phyloP scores from a whole-genome alignment of 768 basidiomycete genomes.

The Macrolepiota albuminosa region DNA sequence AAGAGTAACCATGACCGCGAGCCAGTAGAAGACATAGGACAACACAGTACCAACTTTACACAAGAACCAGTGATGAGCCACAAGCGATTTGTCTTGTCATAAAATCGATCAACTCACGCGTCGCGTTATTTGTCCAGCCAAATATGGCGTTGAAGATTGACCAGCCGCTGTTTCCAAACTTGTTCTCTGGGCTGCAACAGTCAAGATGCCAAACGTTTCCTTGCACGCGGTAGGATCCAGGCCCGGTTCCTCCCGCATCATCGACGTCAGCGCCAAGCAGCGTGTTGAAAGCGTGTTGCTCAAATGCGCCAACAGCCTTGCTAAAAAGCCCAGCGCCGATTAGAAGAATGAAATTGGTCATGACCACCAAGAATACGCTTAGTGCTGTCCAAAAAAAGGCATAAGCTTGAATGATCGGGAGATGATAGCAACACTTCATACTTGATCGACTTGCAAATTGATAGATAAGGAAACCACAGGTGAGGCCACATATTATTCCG shows the following conservation, averaged over 20 bases:
- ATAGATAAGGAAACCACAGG: slow-evolving; percentile 76
- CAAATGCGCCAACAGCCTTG: slow-evolving; percentile 67
- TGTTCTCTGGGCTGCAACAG: slow-evolving; percentile 69
- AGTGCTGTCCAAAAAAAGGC: slow-evolving; percentile 43
- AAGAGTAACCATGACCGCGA: slow-evolving; percentile 68
- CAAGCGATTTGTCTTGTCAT: background rate
- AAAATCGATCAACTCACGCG: slow-evolving; percentile 35
- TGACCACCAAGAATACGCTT: slow-evolving; percentile 82
- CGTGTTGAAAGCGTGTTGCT: slow-evolving; percentile 60
- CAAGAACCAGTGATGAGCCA: background rate
- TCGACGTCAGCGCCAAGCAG: slow-evolving; percentile 74
- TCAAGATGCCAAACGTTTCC: slow-evolving; percentile 87
- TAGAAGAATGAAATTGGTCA: slow-evolving; percentile 89
- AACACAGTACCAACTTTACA: slow-evolving; percentile 66
- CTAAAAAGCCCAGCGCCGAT: slow-evolving; percentile 94
- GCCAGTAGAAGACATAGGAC: slow-evolving; percentile 92
- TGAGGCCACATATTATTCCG: slow-evolving; percentile 73
- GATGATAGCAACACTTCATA: slow-evolving; percentile 24
- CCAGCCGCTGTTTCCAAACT: slow-evolving; percentile 56
- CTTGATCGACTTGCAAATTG: slow-evolving; percentile 71
- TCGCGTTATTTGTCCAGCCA: slow-evolving; percentile 86
- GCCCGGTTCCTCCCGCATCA: slow-evolving; percentile 65
- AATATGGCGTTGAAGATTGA: slow-evolving; percentile 80
- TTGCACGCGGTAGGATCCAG: slow-evolving; percentile 77
- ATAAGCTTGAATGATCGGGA: background rate